phyloP scores from a whole-genome alignment of 1,284 basidiomycete genomes.

The Austroboletus novae-zelandiae region DNA sequence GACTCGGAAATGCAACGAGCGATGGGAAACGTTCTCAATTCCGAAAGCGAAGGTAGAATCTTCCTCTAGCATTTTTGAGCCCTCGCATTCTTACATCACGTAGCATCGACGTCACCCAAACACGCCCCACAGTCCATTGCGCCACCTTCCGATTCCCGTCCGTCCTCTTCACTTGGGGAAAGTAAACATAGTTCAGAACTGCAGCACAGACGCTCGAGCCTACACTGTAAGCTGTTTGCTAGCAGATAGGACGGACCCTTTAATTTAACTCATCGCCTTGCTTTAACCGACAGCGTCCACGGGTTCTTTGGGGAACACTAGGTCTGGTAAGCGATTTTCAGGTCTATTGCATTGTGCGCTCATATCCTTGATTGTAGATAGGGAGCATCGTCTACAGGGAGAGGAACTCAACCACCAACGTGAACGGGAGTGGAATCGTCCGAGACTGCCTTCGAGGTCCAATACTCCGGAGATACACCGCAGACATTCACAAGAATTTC shows the following conservation, averaged over 20 bases:
- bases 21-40: slow-evolving; percentile 55
- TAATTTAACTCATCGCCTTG: slow-evolving; percentile 6
- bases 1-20: slow-evolving; percentile 72
- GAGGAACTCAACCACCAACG: slow-evolving; percentile 30
- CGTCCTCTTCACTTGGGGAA: slow-evolving; percentile 14
- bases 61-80: not conserved
- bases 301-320: slow-evolving; percentile 9
- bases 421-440: slow-evolving; percentile 39
- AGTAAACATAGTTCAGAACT: slow-evolving; percentile 1
- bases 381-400: slow-evolving; percentile 17
- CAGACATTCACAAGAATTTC: slow-evolving; percentile 23
- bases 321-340: slow-evolving; percentile 15
- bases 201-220: slow-evolving; percentile 9
- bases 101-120: slow-evolving; percentile 16
- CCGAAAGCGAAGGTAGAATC: slow-evolving; percentile 31
- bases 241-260: not conserved
- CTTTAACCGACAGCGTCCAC: slow-evolving; percentile 17
- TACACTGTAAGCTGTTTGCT: slow-evolving; percentile 16
- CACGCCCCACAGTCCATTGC: slow-evolving; percentile 4
- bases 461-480: slow-evolving; percentile 32
- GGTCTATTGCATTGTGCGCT: slow-evolving; percentile 1
- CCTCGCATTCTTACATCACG: not conserved
- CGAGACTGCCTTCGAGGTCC: slow-evolving; percentile 22
- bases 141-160: slow-evolving; percentile 10
- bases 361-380: slow-evolving; percentile 12